phyloP scores from a whole-genome alignment of 1,284 basidiomycete species.

The Fomitopsis palustris region DNA sequence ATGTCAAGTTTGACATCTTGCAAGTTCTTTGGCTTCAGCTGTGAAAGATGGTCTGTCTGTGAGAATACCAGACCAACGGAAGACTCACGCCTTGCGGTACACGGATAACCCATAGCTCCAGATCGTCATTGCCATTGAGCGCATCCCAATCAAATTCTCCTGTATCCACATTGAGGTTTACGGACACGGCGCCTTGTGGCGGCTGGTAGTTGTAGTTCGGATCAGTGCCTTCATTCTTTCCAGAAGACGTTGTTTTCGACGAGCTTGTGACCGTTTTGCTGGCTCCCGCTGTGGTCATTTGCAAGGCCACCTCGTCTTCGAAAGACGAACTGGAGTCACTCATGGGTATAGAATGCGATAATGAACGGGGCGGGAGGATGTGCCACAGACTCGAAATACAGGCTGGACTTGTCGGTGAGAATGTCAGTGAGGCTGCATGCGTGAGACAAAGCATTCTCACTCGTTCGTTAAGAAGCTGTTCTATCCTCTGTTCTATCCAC shows the following conservation, averaged over 20 bases:
- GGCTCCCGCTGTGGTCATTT: constrained; percentile 7
- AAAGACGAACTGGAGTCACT: constrained; percentile 21
- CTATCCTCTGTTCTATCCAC: too few species aligned
- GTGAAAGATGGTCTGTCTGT: constrained; percentile 1
- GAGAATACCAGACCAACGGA: not conserved
- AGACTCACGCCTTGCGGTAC: constrained; percentile 59
- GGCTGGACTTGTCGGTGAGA: too few species aligned
- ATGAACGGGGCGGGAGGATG: not conserved
- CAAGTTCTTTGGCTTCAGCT: constrained; percentile 67
- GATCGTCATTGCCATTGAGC: constrained; percentile 52
- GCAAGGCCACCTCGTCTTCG: constrained; percentile 11
- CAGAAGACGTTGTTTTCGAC: constrained; percentile 17
- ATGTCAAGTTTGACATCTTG: constrained; percentile 46
- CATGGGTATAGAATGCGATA: constrained; percentile 9
- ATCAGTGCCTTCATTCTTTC: constrained; percentile 48
- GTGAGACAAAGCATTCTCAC: too few species aligned
- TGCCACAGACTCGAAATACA: not conserved
- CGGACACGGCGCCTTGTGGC: constrained; percentile 42
- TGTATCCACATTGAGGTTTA: constrained; percentile 41
- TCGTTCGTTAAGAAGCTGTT: too few species aligned
- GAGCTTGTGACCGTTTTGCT: not conserved
- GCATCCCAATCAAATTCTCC: constrained; percentile 67
- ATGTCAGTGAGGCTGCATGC: too few species aligned
- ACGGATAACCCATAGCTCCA: constrained; percentile 69
- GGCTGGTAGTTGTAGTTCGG: constrained; percentile 53